These are phyloP conservation scores for Beauveria australis DNA, from an alignment of 2,329 filamentous ascomycete genomes.

Conservation along the genomic window DNA sequence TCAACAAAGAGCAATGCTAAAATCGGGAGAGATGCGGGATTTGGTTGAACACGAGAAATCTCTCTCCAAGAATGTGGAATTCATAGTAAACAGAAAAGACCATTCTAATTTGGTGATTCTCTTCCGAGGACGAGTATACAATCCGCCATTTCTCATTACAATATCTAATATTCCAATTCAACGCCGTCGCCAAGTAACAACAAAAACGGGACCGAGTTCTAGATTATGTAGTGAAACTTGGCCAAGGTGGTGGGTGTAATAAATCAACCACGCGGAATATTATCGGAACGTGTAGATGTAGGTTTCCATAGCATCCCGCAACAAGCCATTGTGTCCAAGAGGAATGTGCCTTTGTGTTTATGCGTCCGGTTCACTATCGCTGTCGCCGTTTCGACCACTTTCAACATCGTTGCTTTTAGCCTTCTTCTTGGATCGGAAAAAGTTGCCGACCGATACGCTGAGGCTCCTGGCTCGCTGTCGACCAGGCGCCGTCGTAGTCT, in stretches of 20 bases:
- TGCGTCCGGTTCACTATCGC: background rate
- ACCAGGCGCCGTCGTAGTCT: conserved; percentile 14
- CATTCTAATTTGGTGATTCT: background rate
- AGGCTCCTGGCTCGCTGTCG: conserved; percentile 30
- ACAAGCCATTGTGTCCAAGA: background rate
- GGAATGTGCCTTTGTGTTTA: background rate
- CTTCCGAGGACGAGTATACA: background rate
- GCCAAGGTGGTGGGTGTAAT: background rate
- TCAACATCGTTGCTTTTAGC: background rate
- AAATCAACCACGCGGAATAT: too few species aligned
- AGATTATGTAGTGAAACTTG: background rate
- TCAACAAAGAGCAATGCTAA: background rate
- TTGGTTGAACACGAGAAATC: too few species aligned
- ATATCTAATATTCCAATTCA: background rate
- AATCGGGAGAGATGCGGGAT: too few species aligned
- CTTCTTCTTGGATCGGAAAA: conserved; percentile 29
- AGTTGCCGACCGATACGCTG: conserved; percentile 32
- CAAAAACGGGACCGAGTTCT: background rate
- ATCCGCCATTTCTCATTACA: background rate
- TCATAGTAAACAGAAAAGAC: background rate
- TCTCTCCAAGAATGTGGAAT: background rate
- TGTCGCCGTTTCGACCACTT: background rate
- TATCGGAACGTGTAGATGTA: too few species aligned
- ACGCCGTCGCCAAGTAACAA: background rate
- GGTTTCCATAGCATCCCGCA: too few species aligned